A percentile compares a stretch with the other conserved stretches of the same genome.
phyloP scores from a whole-genome alignment of 306 rosid genomes.

The Senna tora region DNA sequence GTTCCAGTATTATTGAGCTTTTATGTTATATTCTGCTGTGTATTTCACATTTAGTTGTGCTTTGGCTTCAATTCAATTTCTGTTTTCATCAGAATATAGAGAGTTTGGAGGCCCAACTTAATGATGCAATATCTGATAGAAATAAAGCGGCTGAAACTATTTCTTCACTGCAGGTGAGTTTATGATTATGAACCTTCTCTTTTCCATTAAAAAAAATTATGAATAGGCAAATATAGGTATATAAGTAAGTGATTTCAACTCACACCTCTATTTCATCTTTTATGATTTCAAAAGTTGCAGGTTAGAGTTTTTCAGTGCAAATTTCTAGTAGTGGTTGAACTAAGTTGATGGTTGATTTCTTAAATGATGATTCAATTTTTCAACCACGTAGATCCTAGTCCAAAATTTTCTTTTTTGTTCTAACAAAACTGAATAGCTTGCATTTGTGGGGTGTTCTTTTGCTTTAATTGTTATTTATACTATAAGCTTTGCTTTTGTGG shows the following conservation, averaged over 20 bases:
- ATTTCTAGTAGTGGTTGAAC: not conserved
- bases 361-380: not conserved
- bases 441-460: not conserved
- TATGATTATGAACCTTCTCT: slow-evolving; percentile 30
- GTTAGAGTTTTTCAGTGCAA: not conserved
- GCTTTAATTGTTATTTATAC: not conserved
- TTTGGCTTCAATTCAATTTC: slow-evolving; percentile 33
- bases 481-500: not conserved
- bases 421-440: not conserved
- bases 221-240: not conserved
- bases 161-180: slow-evolving; percentile 87
- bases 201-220: not conserved
- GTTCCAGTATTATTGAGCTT: not conserved
- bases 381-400: not conserved
- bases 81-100: slow-evolving; percentile 70
- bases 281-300: not conserved
- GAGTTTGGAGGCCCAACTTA: slow-evolving; percentile 92
- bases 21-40: slow-evolving; percentile 17
- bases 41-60: slow-evolving; percentile 28
- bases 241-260: not conserved
- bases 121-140: slow-evolving; percentile 88
- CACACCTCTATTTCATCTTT: not conserved
- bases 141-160: slow-evolving; percentile 83
- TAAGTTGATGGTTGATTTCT: slow-evolving; percentile 1
- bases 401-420: not conserved